Conservation (phyloP, 352 stramenopile species). For the Blastocystis hominis region DNA sequence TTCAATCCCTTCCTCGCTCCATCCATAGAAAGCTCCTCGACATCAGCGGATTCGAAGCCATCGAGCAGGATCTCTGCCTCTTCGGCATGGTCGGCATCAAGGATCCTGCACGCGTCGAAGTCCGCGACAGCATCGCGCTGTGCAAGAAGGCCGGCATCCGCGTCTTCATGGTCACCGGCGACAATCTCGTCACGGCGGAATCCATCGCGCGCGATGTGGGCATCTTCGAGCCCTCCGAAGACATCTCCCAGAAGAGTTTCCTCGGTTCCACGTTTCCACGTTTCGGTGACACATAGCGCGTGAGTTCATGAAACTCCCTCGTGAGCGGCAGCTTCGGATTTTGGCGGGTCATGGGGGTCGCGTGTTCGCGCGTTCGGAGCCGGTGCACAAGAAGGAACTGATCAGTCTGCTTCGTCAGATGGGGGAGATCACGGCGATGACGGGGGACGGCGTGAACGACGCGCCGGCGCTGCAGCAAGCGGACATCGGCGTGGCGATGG, state of each 20-base stretch:
- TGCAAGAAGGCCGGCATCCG: slow-evolving; percentile 88
- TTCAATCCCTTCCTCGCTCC: background rate
- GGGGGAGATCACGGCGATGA: slow-evolving; percentile 90
- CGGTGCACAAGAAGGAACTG: slow-evolving; percentile 88
- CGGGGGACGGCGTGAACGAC: slow-evolving; percentile 96
- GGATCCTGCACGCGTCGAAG: slow-evolving; percentile 89
- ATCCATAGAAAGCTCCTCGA: background rate
- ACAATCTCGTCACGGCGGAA: slow-evolving; percentile 88
- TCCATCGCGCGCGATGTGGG: too few relatives aligned
- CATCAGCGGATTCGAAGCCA: slow-evolving; percentile 57
- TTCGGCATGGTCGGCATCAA: slow-evolving; percentile 84
- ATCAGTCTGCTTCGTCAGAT: slow-evolving; percentile 80
- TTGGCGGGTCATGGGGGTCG: too few relatives aligned
- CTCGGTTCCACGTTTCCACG: too few relatives aligned
- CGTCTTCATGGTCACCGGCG: slow-evolving; percentile 93
- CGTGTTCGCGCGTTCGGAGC: slow-evolving; percentile 92
- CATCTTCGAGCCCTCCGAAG: too few relatives aligned
- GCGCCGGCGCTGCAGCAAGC: slow-evolving; percentile 68
- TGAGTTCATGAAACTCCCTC: too few relatives aligned
- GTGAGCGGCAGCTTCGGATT: too few relatives aligned
- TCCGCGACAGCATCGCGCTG: slow-evolving; percentile 83
- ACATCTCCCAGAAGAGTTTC: too few relatives aligned
- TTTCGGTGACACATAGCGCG: too few relatives aligned
- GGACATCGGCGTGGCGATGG: slow-evolving; percentile 90
- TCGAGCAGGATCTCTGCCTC: slow-evolving; percentile 90